These are phyloP conservation scores for Batrachochytrium dendrobatidis DNA, from an alignment of 371 early-diverging fungal species.

Conservation along the genomic window DNA sequence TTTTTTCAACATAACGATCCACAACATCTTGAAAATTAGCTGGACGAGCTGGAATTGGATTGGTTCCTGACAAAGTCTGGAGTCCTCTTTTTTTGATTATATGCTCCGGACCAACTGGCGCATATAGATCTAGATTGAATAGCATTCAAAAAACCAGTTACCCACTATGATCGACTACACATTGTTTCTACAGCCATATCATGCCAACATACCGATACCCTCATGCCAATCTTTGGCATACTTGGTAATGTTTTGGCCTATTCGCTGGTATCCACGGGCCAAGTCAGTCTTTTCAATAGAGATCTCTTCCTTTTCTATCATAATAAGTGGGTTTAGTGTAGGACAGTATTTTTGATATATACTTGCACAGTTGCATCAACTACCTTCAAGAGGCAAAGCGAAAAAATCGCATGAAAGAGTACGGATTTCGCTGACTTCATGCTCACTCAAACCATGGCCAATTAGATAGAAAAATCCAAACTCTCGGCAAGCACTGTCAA, in stretches of 20 bases:
- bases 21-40: conserved; percentile 18
- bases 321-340: not conserved
- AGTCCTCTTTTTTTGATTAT: conserved; percentile 6
- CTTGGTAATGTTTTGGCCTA: conserved; percentile 39
- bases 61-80: conserved; percentile 28
- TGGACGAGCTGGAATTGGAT: conserved; percentile 25
- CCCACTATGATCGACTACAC: not conserved
- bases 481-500: conserved; percentile 31
- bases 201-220: conserved; percentile 13
- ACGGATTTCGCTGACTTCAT: conserved; percentile 14
- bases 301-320: conserved; percentile 25
- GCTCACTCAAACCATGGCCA: conserved; percentile 31
- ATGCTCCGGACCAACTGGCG: conserved; percentile 22
- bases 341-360: no score
- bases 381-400: conserved; percentile 18
- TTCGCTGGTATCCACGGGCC: conserved; percentile 37
- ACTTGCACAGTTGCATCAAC: not conserved
- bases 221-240: conserved; percentile 42
- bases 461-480: conserved; percentile 36
- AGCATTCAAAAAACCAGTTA: not conserved
- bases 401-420: conserved; percentile 32
- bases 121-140: conserved; percentile 27
- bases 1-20: conserved; percentile 24
- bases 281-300: conserved; percentile 29
- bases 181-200: not conserved